phyloP scores from a whole-genome alignment of 208 protist genomes.

The Leishmania major region DNA sequence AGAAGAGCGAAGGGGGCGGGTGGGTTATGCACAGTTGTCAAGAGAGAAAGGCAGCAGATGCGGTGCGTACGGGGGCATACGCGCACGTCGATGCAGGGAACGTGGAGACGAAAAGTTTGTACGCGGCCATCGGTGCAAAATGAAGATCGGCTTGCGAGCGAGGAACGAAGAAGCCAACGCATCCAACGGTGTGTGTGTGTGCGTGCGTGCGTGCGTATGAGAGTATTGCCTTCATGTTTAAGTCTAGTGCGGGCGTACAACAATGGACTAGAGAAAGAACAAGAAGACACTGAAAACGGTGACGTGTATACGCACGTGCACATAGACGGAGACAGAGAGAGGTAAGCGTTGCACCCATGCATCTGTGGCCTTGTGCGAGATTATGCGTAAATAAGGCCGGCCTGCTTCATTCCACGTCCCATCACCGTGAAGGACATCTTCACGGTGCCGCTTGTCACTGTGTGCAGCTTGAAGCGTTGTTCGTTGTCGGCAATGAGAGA shows the following conservation, averaged over 20 bases:
- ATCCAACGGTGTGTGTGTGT: neutral
- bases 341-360: neutral
- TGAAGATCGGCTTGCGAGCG: neutral
- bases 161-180: neutral
- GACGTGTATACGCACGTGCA: neutral
- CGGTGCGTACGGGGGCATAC: neutral
- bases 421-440: slow-evolving; percentile 71
- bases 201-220: neutral
- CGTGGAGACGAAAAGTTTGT: neutral
- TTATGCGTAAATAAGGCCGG: slow-evolving; percentile 39
- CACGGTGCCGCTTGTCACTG: slow-evolving; percentile 75
- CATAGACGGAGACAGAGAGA: neutral
- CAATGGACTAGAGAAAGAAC: neutral
- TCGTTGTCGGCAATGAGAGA: slow-evolving; percentile 81
- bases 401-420: slow-evolving; percentile 65
- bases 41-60: neutral
- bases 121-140: neutral
- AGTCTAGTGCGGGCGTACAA: neutral
- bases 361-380: neutral
- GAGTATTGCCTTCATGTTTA: neutral
- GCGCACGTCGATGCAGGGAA: neutral
- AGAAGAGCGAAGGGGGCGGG: neutral
- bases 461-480: slow-evolving; percentile 85
- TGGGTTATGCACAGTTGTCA: neutral
- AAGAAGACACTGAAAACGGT: neutral